Percentiles rank a stretch among this genome's conserved stretches.
Evolutionary conservation across 2,329 filamentous ascomycete genomes (phyloP).

Genomic region (Beauveria sp.): DNA sequence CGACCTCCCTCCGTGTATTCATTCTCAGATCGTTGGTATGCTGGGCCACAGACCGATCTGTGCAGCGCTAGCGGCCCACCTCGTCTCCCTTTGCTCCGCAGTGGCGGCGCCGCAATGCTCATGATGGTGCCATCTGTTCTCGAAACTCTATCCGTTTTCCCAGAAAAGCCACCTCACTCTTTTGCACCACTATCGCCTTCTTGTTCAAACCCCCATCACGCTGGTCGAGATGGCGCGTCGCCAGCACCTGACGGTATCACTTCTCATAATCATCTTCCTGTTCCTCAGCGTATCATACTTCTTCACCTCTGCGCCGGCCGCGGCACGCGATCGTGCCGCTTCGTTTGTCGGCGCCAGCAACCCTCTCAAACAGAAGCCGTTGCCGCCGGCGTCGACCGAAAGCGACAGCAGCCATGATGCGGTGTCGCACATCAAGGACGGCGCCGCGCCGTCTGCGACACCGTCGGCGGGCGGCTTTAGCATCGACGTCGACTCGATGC

Average conservation of each 20-base stretch:
- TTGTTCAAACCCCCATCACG: background rate
- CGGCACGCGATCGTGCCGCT: conserved; percentile 10
- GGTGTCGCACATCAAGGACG: conserved; percentile 20
- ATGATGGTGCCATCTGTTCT: conserved; percentile 2
- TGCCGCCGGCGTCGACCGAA: background rate
- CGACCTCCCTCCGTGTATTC: background rate
- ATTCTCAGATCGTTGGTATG: background rate
- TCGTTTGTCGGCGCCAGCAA: background rate
- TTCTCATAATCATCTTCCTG: conserved; percentile 47
- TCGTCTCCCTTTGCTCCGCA: background rate
- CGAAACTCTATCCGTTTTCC: background rate
- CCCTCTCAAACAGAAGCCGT: background rate
- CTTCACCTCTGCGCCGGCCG: conserved; percentile 25
- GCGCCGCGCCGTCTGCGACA: conserved; percentile 14
- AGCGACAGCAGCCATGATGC: background rate
- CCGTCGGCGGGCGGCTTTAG: conserved; percentile 20
- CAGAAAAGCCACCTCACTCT: background rate
- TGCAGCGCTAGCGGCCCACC: background rate
- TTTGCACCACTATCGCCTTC: background rate
- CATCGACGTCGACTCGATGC: conserved; percentile 34
- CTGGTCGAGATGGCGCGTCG: conserved; percentile 40
- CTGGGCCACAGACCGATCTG: background rate
- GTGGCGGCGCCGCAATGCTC: background rate
- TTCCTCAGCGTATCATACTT: conserved; percentile 53
- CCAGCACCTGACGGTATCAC: conserved; percentile 43